Conservation (phyloP, 768 basidiomycete genomes). For the Imleria badia region DNA sequence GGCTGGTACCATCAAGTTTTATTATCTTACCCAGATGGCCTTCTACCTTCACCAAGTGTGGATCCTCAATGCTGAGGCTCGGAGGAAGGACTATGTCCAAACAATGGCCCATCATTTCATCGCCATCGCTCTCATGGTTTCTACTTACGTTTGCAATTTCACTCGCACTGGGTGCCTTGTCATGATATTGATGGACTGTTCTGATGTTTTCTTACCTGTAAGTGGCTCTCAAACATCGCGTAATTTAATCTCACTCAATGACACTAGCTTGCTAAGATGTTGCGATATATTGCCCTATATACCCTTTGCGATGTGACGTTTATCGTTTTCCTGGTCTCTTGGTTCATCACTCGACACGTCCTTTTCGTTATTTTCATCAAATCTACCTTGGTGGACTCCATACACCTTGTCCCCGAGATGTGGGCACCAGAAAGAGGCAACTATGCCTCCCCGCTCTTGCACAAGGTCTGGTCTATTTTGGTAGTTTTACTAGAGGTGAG, state of each 20-base stretch:
- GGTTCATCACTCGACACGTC: no score
- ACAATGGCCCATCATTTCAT: no score
- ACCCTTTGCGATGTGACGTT: conserved; percentile 73
- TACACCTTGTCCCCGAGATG: no score
- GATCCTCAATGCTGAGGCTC: no score
- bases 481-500: conserved; percentile 63
- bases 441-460: conserved; percentile 50
- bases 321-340: conserved; percentile 79
- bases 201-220: conserved; percentile 90
- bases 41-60: no score
- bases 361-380: no score
- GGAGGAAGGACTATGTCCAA: no score
- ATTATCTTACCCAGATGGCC: no score
- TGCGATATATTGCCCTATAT: conserved; percentile 72
- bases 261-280: conserved; percentile 85
- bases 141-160: conserved; percentile 80
- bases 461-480: conserved; percentile 50
- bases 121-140: conserved; percentile 72
- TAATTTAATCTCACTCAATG: conserved; percentile 1
- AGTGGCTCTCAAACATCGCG: conserved; percentile 32
- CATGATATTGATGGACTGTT: conserved; percentile 91
- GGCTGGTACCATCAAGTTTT: no score
- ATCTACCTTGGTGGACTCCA: no score
- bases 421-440: no score
- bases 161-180: conserved; percentile 89